A percentile compares a stretch with the other conserved stretches of the same genome.
Conservation (phyloP, 2,329 filamentous ascomycete species). For the Trichoderma lentiforme region DNA sequence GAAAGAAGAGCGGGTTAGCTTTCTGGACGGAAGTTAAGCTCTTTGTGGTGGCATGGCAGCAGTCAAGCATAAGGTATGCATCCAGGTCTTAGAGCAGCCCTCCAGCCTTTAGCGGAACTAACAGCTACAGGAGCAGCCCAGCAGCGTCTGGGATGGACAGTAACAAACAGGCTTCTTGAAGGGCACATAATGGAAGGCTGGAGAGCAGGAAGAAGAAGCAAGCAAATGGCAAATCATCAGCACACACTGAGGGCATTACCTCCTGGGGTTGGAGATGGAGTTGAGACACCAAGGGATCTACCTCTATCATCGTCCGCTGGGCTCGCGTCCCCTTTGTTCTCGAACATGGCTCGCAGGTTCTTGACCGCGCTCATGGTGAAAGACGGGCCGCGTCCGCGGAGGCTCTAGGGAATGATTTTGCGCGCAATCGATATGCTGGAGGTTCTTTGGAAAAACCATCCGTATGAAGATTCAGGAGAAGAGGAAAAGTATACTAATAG, state of each 20-base stretch:
- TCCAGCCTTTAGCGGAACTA: slow-evolving; percentile 5
- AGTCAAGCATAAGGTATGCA: neutral
- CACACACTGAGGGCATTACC: slow-evolving; percentile 24
- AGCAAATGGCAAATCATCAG: slow-evolving; percentile 6
- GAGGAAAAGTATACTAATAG: neutral
- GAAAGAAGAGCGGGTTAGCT: slow-evolving; percentile 25
- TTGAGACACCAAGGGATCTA: slow-evolving; percentile 57
- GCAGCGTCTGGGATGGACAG: slow-evolving; percentile 14
- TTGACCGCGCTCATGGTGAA: slow-evolving; percentile 64
- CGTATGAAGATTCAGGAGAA: neutral
- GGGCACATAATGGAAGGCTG: slow-evolving; percentile 44
- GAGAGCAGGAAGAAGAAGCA: slow-evolving; percentile 41
- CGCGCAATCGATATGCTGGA: slow-evolving; percentile 6
- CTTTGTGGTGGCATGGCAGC: neutral
- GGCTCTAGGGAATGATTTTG: neutral
- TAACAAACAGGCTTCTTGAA: slow-evolving; percentile 10
- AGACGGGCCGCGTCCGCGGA: slow-evolving; percentile 26
- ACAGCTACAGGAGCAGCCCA: slow-evolving; percentile 16
- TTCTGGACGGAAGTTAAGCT: neutral
- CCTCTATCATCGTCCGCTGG: slow-evolving; percentile 66
- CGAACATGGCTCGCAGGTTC: slow-evolving; percentile 77
- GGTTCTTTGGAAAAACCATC: neutral
- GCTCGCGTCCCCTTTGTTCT: slow-evolving; percentile 64
- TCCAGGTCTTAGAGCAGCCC: neutral
- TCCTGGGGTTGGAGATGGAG: slow-evolving; percentile 27